phyloP scores from a whole-genome alignment of 345 rosid species.

The Eucalyptus sp. region DNA sequence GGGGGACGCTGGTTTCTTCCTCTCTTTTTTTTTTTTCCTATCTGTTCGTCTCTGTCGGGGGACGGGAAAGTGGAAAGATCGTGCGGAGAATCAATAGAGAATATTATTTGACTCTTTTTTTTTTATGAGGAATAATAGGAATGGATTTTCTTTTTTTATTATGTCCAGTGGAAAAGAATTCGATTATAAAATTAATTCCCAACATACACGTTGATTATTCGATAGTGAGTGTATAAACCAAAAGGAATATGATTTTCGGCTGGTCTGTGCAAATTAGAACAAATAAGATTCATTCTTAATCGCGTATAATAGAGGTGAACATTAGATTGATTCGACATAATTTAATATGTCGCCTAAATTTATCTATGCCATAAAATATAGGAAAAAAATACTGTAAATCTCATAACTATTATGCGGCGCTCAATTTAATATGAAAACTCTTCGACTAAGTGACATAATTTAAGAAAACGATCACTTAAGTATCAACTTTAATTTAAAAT shows the following conservation, averaged over 20 bases:
- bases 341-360: neutral
- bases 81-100: neutral
- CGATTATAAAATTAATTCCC: neutral
- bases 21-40: no score
- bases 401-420: neutral
- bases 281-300: neutral
- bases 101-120: neutral
- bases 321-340: fast-evolving
- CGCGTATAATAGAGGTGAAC: fast-evolving
- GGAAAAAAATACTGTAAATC: fast-evolving
- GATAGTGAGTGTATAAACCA: neutral
- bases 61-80: neutral
- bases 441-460: no score
- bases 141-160: neutral
- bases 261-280: neutral
- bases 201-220: neutral
- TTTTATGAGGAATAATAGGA: neutral
- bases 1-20: neutral
- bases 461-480: neutral
- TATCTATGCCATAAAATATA: neutral
- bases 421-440: no score
- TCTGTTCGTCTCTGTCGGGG: neutral
- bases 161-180: neutral
- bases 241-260: no score
- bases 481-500: fast-evolving